Evolutionary conservation across 495 filamentous ascomycete species (phyloP), one percentile per base, ranked within the genome.

Genomic region (Cenococcum geophilum): DNA sequence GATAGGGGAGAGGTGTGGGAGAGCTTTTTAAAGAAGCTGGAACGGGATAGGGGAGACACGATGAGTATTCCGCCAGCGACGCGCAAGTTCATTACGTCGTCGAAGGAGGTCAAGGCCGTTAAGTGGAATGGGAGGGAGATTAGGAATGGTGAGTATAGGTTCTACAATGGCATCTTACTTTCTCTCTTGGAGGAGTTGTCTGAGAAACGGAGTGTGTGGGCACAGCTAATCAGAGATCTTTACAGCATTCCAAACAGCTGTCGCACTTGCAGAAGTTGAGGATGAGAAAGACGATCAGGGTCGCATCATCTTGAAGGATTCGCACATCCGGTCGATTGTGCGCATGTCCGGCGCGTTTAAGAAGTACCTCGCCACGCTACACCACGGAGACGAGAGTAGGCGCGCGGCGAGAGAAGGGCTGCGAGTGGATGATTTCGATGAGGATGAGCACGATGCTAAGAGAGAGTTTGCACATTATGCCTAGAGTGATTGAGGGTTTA

Each of bases 1-100:
- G 48, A 63, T 11, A 57, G 59, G 25, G 36, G 58, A 0, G 49
- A 65, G 25, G 59, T 65, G 21, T 65, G 63, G 63, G 56, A 61
- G 9, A 35, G 53, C n/a, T 74, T 62, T 56, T 71, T 70, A 47
- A 36, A 58, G 9, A 70, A 66, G 35, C 14, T 72, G 36, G 59
- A 40, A 12, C 42, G 63, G 20, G 62, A 71, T 34, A 50, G 68
- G 27, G 55, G 55, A 47, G 35, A 42, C 5, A 40, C 62, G 3
- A 50, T 68, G 32, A 20, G 43, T 1, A 51, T 55, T 18, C 53
- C 34, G 6, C 40, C 47, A 34, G 54, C n/a, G 12, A 54, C 54
- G 45, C 36, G 34, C 36, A 32, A 42, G 42, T 52, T 40, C 54
- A 48, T 61, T n/a, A 58, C 4, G 52, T 32, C n/a, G 3, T 55